Evolutionary conservation across 2,329 filamentous ascomycete species (phyloP), one percentile per base, ranked within the genome.

Genomic region (Fusarium xyrophilum): DNA sequence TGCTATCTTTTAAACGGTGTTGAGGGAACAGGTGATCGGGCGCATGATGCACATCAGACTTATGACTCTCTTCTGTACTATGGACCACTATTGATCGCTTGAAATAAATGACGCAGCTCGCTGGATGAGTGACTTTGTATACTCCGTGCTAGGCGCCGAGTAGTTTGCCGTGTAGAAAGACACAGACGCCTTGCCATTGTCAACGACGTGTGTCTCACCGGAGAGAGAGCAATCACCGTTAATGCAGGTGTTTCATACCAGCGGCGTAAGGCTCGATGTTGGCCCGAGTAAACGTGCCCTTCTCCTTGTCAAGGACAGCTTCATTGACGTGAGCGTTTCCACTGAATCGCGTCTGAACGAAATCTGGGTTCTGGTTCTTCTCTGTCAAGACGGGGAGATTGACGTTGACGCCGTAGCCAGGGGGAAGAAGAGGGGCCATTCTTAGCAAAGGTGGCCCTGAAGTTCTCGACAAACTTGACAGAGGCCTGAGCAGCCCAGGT

Each of bases 161-260:
- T 84, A 85, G 58, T 86, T 84, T 23, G 85, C 79, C 0, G 82
- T 84, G 60, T 85, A 86, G 0, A 84, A 75, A 1, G 76, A 81
- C 5, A 86, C 79, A 17, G 77, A 76, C 5, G 80, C 74, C 40
- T 78, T 81, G 0, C 81, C 81, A 17, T 77, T 75, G 51, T 79
- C 77, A 14, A 85, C 78, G 4, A 85, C 76, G 39, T 78, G 79
- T 2, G 82, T 84, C 78, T 86, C 84, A 0, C 84, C 83, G 0
- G 82, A 82, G n/a, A 86, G 71, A 10, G 73, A 75, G 71, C 83
- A 84, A 56, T 86, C 80, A 2, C 84, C 84, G 50, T 86, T 85
- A 67, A 85, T 82, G 59, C 83, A 85, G 3, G 76, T 71, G 55
- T 86, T 86, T 86, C 4, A 82, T 76, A 3, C 81, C 83, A 1